Evolutionary conservation across 768 basidiomycete genomes (phyloP), one percentile per base, ranked within the genome.

Genomic region (Suillus variegatus): DNA sequence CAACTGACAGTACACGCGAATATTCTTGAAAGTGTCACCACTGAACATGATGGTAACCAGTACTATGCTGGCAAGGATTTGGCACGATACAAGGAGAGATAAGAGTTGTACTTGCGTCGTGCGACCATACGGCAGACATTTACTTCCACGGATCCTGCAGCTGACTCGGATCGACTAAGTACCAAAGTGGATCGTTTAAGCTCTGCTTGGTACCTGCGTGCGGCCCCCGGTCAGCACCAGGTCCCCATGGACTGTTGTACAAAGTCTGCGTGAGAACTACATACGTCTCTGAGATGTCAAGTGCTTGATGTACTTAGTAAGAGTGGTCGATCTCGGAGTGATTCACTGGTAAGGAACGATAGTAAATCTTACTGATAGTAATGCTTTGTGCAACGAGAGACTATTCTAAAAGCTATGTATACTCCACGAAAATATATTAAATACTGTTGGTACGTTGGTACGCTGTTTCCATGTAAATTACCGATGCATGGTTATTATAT

Each of bases 1-100:
- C 12, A 40, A 73, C 87, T 60, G 62, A 88, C 88, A 89, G 65
- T 90, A 90, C 4, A 89, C 89, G 9, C 88, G 84, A 62, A 85
- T 84, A 70, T 90, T 90, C 77, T 83, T 80, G 43, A 76, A 71
- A 61, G 66, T 35, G 60, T 64, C 6, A 14, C 35, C 41, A 20
- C 28, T 60, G 51, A 60, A 44, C 67, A 68, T 68, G 35, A 12
- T 49, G 56, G 28, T 32, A 9, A 41, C 4, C 16, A 8, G 22
- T 55, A 8, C 55, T 20, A 32, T 32, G 36, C 36, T 38, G 12
- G 32, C 3, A 60, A 43, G 43, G 7, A 56, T 22, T 40, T 60
- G 40, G 9, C 18, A 25, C 40, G 25, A 5, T 43, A 16, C 40
- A 40, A 25, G 25, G 18, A 28, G 12, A 32, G 16, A 43, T 43